Percentiles rank a stretch among this genome's conserved stretches.
Evolutionary conservation across 108 stramenopile genomes (phyloP).

Genomic region (Aurantiochytrium sp.): DNA sequence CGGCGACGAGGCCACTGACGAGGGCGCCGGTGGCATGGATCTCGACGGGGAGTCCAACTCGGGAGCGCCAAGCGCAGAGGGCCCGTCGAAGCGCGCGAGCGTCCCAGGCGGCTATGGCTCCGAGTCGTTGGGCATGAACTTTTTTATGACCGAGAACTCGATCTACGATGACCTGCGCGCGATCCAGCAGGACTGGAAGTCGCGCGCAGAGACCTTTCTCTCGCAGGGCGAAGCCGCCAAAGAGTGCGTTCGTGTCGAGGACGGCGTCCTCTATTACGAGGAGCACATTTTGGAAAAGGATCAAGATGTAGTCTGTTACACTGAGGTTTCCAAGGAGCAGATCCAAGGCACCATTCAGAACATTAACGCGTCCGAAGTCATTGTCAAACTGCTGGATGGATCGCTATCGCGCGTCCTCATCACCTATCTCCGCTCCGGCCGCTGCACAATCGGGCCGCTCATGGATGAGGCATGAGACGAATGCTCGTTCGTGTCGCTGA

Average conservation of each 20-base stretch:
- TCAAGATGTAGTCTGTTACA: background rate
- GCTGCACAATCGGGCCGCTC: background rate
- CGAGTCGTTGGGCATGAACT: background rate
- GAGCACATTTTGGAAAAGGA: slow-evolving; percentile 10
- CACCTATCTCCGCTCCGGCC: background rate
- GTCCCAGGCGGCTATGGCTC: background rate
- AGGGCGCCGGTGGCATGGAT: background rate
- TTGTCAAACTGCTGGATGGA: background rate
- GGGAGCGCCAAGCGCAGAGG: background rate
- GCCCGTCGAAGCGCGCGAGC: background rate
- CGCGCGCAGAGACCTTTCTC: background rate
- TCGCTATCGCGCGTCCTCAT: background rate
- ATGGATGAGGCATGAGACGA: background rate
- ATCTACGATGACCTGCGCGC: background rate
- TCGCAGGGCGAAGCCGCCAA: background rate
- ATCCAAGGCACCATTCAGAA: background rate
- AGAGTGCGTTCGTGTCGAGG: background rate
- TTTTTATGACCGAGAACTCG: background rate
- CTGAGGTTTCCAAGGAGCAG: background rate
- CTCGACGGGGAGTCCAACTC: background rate
- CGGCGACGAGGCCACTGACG: background rate
- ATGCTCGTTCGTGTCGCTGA: no score
- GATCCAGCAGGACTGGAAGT: background rate
- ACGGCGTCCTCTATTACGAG: background rate
- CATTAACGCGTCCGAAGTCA: background rate